phyloP scores from a whole-genome alignment of 257 asterid genomes.

The Solanum ossicruentum region DNA sequence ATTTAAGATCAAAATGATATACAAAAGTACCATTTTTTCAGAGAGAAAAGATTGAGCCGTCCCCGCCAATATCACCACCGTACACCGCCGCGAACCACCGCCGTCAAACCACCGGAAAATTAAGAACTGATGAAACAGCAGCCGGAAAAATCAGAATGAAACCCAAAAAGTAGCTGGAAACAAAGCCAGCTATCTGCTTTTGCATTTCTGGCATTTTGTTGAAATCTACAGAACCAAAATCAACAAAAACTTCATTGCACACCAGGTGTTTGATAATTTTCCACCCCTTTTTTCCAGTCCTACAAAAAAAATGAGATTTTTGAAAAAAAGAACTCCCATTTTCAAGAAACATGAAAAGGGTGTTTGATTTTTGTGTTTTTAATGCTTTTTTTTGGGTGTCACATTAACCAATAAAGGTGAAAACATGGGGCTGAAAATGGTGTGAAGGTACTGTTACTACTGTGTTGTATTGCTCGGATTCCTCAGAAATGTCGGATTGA shows the following conservation, averaged over 20 bases:
- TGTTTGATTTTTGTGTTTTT: not conserved
- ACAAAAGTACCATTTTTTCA: not conserved
- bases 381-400: not conserved
- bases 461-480: not conserved
- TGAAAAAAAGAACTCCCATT: not conserved
- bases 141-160: not conserved
- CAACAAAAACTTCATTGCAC: not conserved
- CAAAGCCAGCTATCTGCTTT: not conserved
- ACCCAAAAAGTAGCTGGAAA: not conserved
- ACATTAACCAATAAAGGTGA: not conserved
- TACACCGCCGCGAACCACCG: not conserved
- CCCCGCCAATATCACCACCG: constrained; percentile 26
- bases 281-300: not conserved
- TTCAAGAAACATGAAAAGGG: not conserved
- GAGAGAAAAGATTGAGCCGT: constrained; percentile 65
- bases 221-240: not conserved
- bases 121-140: not conserved
- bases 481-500: not conserved
- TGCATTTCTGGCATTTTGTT: not conserved
- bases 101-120: not conserved
- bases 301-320: not conserved
- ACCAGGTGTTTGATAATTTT: not conserved
- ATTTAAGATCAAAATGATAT: not conserved
- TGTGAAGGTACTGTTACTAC: not conserved
- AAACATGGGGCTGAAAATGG: not conserved